A percentile compares a stretch with the other conserved stretches of the same genome.
Conservation (phyloP, 768 basidiomycete species). For the Agrocybe chaxingu region DNA sequence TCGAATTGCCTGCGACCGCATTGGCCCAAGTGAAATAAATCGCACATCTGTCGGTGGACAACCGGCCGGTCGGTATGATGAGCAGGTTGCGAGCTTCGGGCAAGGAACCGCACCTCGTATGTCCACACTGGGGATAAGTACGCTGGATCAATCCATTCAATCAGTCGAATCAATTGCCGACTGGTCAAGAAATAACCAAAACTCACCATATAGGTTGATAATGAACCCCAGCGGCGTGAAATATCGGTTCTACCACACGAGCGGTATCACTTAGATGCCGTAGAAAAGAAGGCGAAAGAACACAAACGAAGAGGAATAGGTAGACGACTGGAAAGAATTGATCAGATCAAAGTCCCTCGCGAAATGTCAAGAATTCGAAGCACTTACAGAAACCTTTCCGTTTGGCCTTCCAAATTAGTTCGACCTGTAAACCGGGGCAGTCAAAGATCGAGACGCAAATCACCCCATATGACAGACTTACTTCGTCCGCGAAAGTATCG, state of each 20-base stretch:
- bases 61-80: neutral
- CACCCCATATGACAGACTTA: slow-evolving; percentile 6
- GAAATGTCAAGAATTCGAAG: neutral
- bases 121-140: slow-evolving; percentile 41
- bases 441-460: neutral
- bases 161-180: neutral
- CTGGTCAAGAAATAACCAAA: neutral
- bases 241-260: slow-evolving; percentile 51
- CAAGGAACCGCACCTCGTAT: slow-evolving; percentile 25
- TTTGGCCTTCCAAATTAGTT: slow-evolving; percentile 49
- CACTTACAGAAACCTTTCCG: slow-evolving; percentile 42
- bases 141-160: slow-evolving; percentile 21
- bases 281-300: neutral
- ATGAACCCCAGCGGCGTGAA: slow-evolving; percentile 62
- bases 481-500: slow-evolving; percentile 48
- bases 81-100: neutral
- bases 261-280: neutral
- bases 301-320: slow-evolving; percentile 40
- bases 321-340: slow-evolving; percentile 30
- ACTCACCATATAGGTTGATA: slow-evolving; percentile 46
- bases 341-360: neutral
- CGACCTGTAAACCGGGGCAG: slow-evolving; percentile 27
- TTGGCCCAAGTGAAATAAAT: too few species aligned
- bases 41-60: too few species aligned
- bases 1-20: neutral